Evolutionary conservation across 208 protist genomes (phyloP), one percentile per base, ranked within the genome.

Genomic region (Trypanosoma lewisi): DNA sequence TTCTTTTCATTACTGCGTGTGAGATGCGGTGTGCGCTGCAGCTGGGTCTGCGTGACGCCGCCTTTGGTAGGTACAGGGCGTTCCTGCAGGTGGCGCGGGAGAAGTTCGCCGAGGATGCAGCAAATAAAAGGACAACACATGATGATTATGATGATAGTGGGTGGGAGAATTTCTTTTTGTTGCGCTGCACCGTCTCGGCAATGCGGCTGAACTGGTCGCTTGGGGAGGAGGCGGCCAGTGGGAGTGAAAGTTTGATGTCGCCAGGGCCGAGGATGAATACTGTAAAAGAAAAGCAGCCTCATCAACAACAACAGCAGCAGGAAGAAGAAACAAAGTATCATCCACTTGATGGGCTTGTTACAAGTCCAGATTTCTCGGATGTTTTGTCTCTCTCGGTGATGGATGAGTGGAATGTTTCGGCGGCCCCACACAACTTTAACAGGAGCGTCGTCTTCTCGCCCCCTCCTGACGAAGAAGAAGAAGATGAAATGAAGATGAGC

Each of bases 41-140:
- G 41, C 78, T 88, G 6, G 70, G 65, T 14, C 60, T 77, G 33
- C 33, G 53, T 1, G 51, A 77, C 7, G 57, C 67, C 4, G 80
- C 72, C 12, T 77, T 74, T 37, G 45, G 44, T 19, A 68, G 77
- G 17, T 88, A 82, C 60, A 57, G 73, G 36, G 64, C 75, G 9
- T 79, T 94, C 41, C 55, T 89, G 34, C 72, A 91, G 51, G 70
- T 94, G 31, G 71, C 74, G 5, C 67, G 67, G 12, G 87, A 94
- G 56, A 94, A 94, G 66, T 88, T 91, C 49, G 63, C 67, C n/a
- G 84, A 89, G 12, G 53, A 66, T 6, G 31, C 4, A 30, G 47
- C n/a, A 11, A 34, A 25, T 34, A 51, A 42, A n/a, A 58, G 50
- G 31, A 60, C 57, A 19, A n/a, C n/a, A n/a, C n/a, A n/a, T n/a